These are phyloP conservation scores for Melanogaster broomeanus DNA, from an alignment of 768 basidiomycete species.

Conservation along the genomic window DNA sequence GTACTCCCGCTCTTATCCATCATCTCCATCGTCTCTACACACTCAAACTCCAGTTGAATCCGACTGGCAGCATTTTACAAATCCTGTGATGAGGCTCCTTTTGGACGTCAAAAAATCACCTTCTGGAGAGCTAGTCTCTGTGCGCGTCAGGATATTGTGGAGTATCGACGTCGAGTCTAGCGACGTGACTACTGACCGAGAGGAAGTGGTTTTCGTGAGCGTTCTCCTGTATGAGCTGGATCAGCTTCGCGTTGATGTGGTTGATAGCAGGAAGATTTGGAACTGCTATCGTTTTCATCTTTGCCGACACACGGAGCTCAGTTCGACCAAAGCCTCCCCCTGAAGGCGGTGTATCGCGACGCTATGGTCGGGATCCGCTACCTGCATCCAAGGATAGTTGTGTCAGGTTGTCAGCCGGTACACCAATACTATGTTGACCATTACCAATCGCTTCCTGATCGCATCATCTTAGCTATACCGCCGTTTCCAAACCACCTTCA, in stretches of 20 bases:
- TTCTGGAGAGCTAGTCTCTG: slow-evolving; percentile 56
- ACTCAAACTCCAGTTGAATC: slow-evolving; percentile 28
- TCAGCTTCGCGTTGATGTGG: slow-evolving; percentile 1
- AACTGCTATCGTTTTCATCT: slow-evolving; percentile 67
- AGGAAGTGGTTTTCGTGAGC: slow-evolving; percentile 69
- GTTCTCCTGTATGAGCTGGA: background rate
- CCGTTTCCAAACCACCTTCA: slow-evolving; percentile 76
- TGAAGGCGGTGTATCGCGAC: slow-evolving; percentile 81
- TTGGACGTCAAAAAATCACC: slow-evolving; percentile 60
- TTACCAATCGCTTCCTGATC: slow-evolving; percentile 5
- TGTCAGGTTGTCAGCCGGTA: slow-evolving; percentile 33
- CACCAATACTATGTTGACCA: slow-evolving; percentile 8
- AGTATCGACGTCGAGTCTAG: slow-evolving; percentile 43
- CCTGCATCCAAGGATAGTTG: slow-evolving; percentile 46
- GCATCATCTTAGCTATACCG: slow-evolving; percentile 55
- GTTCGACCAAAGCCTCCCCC: slow-evolving; percentile 58
- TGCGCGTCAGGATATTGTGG: slow-evolving; percentile 69
- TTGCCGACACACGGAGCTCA: slow-evolving; percentile 34
- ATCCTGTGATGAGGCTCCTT: slow-evolving; percentile 62
- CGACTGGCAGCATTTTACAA: slow-evolving; percentile 81
- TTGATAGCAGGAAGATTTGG: slow-evolving; percentile 67
- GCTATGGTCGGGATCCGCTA: slow-evolving; percentile 76
- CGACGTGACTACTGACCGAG: slow-evolving; percentile 42
- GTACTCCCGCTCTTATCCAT: slow-evolving; percentile 68
- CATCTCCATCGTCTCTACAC: slow-evolving; percentile 8